Conservation (phyloP, 2,329 filamentous ascomycete genomes). For the Aspergillus sclerotialis region DNA sequence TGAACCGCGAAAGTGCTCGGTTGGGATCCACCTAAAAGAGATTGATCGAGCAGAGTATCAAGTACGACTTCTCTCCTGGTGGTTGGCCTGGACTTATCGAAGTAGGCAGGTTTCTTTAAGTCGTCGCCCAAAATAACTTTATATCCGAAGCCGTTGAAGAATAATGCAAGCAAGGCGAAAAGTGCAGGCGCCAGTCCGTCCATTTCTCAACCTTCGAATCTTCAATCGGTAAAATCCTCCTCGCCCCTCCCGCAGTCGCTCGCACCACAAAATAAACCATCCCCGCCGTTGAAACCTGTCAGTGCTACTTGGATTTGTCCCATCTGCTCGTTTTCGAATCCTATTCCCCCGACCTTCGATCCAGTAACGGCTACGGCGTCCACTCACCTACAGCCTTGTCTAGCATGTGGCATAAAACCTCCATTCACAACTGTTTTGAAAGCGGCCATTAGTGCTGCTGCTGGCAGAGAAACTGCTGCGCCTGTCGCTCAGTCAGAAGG, state of each 20-base stretch:
- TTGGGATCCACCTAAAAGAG: slow-evolving; percentile 81
- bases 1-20: slow-evolving; percentile 76
- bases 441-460: slow-evolving; percentile 70
- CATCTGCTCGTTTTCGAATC: slow-evolving; percentile 92
- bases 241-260: slow-evolving; percentile 24
- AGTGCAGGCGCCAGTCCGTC: slow-evolving; percentile 40
- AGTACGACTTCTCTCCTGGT: no score
- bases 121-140: slow-evolving; percentile 91
- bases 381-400: slow-evolving; percentile 75
- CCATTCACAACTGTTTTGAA: slow-evolving; percentile 76
- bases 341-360: slow-evolving; percentile 89
- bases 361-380: slow-evolving; percentile 70
- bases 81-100: no score
- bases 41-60: slow-evolving; percentile 89
- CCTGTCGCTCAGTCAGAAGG: slow-evolving; percentile 3
- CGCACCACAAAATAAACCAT: slow-evolving; percentile 25
- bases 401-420: slow-evolving; percentile 91
- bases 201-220: slow-evolving; percentile 19
- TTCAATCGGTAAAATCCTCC: slow-evolving; percentile 25
- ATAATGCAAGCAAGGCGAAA: slow-evolving; percentile 48
- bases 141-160: slow-evolving; percentile 70
- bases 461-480: slow-evolving; percentile 33
- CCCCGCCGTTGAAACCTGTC: slow-evolving; percentile 29
- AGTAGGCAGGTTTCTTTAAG: slow-evolving; percentile 83
- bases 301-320: slow-evolving; percentile 87